These are phyloP conservation scores for Cymbopogon flexuosus DNA, from an alignment of 202 grass and related monocot species.

Conservation along the genomic window DNA sequence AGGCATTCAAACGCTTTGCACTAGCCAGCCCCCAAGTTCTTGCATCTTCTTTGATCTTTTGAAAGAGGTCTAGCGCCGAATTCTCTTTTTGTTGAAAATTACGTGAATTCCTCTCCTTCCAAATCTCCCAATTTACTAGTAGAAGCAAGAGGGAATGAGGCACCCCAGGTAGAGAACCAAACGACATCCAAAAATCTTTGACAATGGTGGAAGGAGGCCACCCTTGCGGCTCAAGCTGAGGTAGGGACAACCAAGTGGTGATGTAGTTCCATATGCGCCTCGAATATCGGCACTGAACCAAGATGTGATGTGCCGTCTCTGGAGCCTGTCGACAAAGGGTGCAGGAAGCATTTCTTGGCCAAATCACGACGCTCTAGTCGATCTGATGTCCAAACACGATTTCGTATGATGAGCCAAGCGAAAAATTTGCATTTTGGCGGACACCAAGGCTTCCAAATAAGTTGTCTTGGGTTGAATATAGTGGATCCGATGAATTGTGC, in stretches of 20 bases:
- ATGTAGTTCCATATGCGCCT: neutral
- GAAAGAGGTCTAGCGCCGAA: neutral
- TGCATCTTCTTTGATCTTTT: neutral
- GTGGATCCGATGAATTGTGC: too few species aligned
- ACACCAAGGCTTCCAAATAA: neutral
- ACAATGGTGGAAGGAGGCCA: too few species aligned
- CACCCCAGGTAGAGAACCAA: too few species aligned
- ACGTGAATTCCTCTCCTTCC: too few species aligned
- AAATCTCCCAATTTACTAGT: too few species aligned
- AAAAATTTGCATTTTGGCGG: neutral
- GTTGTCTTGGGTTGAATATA: too few species aligned
- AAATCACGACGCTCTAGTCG: neutral
- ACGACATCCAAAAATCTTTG: too few species aligned
- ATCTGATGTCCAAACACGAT: neutral
- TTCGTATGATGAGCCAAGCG: neutral
- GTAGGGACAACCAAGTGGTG: accelerated
- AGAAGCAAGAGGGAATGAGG: too few species aligned
- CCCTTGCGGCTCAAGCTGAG: neutral
- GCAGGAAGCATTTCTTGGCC: too few species aligned
- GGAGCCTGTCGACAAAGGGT: too few species aligned
- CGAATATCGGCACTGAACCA: neutral
- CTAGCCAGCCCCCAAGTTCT: neutral
- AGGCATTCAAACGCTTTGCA: too few species aligned
- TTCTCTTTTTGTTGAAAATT: too few species aligned
- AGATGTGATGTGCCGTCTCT: neutral